Evolutionary conservation across 1,284 basidiomycete species (phyloP), one percentile per base, ranked within the genome.

Genomic region (Trametes polyzona): DNA sequence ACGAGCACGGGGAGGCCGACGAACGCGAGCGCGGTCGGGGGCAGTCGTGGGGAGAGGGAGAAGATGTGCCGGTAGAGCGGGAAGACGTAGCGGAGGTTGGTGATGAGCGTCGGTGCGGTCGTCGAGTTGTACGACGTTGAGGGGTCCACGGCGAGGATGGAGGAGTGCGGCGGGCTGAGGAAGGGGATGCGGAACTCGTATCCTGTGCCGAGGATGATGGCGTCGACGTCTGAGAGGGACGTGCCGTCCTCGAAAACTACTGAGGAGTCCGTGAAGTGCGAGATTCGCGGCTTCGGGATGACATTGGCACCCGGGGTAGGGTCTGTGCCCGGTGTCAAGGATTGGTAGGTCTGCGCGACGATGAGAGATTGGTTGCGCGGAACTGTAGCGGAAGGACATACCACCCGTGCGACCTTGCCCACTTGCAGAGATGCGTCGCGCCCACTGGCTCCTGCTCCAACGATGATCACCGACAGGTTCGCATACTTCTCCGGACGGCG

Each of bases 11-110:
- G 76, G 0, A 85, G 73, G 4, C 83, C 83, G 56, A 85, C 72
- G 68, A 85, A 84, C 11, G 79, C 73, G 19, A 85, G 76, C 16
- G 82, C 79, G 26, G 76, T 81, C 1, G 75, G 68, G 2, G 83
- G 83, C 49, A 81, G 70, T 3, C 70, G 65, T 4, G 76, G 67
- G 21, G 77, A 75, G 37, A 85, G 71, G 16, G 79, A 79, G 64
- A 86, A 77, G 30, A 84, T 76, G 66, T 84, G 81, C 37, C 73
- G 66, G 63, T 83, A 76, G 9, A 84, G 68, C 10, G 84, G 83
- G 66, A 81, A 83, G 33, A 85, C 73, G 65, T 85, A 84, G 1
- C 74, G 76, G 26, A 76, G 65, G 67, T 84, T 85, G 32, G 74
- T 81, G 16, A 76, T 74, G 33, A 85, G 74, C 8, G 61, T 43